These are phyloP conservation scores for Polygonum aviculare DNA, from an alignment of 148 eudicot species.

Conservation along the genomic window DNA sequence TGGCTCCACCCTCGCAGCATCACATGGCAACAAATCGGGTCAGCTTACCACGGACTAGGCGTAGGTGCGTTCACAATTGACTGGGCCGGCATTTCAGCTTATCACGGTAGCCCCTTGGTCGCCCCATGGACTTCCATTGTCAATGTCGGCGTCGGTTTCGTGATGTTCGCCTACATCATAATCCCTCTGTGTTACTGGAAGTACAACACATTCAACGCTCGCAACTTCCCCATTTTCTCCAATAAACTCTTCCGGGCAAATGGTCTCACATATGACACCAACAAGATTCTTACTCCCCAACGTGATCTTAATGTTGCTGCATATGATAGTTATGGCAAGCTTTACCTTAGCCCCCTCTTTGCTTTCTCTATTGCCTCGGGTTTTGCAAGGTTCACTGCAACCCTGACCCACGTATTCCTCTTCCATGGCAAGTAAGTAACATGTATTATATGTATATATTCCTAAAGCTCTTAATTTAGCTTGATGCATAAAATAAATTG, in stretches of 20 bases:
- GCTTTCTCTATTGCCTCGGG: too few species aligned
- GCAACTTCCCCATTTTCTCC: too few species aligned
- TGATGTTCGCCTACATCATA: slow-evolving; percentile 87
- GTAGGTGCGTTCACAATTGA: slow-evolving; percentile 96
- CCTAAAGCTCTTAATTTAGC: not conserved
- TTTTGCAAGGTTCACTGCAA: too few species aligned
- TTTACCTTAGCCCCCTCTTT: too few species aligned
- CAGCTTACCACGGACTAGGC: slow-evolving; percentile 65
- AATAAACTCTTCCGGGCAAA: too few species aligned
- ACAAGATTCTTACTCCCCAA: too few species aligned
- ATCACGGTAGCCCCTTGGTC: slow-evolving; percentile 94
- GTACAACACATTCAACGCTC: too few species aligned
- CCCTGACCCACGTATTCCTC: slow-evolving; percentile 25
- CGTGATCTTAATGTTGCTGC: too few species aligned
- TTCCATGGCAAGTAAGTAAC: slow-evolving; percentile 76
- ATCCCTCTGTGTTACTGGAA: slow-evolving; percentile 32
- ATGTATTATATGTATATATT: not conserved
- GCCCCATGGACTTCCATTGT: slow-evolving; percentile 86
- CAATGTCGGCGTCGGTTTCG: slow-evolving; percentile 77
- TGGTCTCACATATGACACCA: too few species aligned
- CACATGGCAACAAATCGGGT: slow-evolving; percentile 44
- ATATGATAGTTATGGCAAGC: too few species aligned
- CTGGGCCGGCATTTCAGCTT: slow-evolving; percentile 98
- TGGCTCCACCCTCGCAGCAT: slow-evolving; percentile 92
- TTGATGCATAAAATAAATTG: not conserved